Evolutionary conservation across 345 rosid genomes (phyloP), one percentile per base, ranked within the genome.

Genomic region (Dipteronia dyeriana): DNA sequence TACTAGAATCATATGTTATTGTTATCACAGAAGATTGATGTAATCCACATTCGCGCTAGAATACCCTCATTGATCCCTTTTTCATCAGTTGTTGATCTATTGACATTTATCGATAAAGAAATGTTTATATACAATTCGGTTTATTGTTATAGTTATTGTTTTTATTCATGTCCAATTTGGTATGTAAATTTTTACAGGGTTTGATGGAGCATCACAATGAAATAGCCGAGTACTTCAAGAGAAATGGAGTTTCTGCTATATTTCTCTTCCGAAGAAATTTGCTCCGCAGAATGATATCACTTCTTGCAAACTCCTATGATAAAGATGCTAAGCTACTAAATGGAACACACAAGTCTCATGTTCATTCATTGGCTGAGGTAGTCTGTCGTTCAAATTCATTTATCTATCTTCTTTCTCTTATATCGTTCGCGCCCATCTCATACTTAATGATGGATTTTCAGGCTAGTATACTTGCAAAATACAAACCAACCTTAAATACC

Each of bases 261-360:
- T 79, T 81, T 47, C 84, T 81, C 9, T 76, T 84, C 51, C 74
- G 87, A 47, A 79, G 87, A 72, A 84, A 81, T 79, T 65, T 84
- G 79, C 82, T 84, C 7, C 80, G 84, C 20, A 81, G 87, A 74
- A 69, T 84, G 85, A 71, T 81, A 66, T 84, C 84, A 16, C 72
- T 84, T 4, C 26, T 60, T 29, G 87, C 87, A 65, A 84, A 81
- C 77, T 74, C 87, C 39, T 79, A 79, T 7, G 83, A 84, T 65
- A 84, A 72, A 53, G 62, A 72, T 17, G 78, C 80, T 13, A 81
- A 79, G 72, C 79, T 67, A 4, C 71, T 84, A 12, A 81, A 79
- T 19, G 83, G 87, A 73, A 84, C 79, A 45, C 87, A 81, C 81
- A 81, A 84, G 54, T 81, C 87, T 71, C 84, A 84, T 66, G 87